Base-by-base conservation (phyloP, 225 moss, liverwort and hornwort genomes). In the Sphagnum contortum region DNA sequence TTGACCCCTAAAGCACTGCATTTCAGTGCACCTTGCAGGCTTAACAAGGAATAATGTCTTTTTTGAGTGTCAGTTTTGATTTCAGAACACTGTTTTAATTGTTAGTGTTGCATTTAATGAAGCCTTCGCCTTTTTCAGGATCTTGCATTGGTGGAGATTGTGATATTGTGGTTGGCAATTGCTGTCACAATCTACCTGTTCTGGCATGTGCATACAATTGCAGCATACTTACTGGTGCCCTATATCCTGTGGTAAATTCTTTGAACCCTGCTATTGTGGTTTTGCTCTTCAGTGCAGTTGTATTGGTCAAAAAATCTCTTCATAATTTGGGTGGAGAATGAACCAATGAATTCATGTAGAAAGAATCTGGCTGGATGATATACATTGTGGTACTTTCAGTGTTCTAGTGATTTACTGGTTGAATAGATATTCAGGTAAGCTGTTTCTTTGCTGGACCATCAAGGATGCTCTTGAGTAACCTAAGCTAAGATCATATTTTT, bases 121-220 rank as follows among this genome's bases (percentile, higher is more conserved):
- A 29, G 29, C 29, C 29, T 29, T 29, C 1, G 29, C 29, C 29
- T 29, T 29, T 29, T 29, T 59, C 80, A 95, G 94, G 95, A 77
- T 60, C 8, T 73, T 61, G 83, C 87, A 14, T 70, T 96, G 2
- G 83, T 73, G 68, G 87, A 84, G 67, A 90, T 96, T 11, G 70
- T 85, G 58, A 61, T 96, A 55, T 67, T 96, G 4, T 90, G 87
- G 88, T 50, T 92, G 67, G 86, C 92, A 49, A 68, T 96, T 54
- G 82, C 76, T 58, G 85, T 67, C 60, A 96, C 89, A n/a, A 85
- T 90, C 49, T 88, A 80, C 64, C 77, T 90, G 59, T 96, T 92
- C 78, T 82, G 67, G 73, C 65, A 60, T 3, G 84, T 80, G 51
- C 75, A 72, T 47, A 61, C 69, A 65, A 52, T 87, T 51, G 92